These are phyloP conservation scores for Clarkia xantiana DNA, from an alignment of 345 rosid genomes.

Conservation along the genomic window DNA sequence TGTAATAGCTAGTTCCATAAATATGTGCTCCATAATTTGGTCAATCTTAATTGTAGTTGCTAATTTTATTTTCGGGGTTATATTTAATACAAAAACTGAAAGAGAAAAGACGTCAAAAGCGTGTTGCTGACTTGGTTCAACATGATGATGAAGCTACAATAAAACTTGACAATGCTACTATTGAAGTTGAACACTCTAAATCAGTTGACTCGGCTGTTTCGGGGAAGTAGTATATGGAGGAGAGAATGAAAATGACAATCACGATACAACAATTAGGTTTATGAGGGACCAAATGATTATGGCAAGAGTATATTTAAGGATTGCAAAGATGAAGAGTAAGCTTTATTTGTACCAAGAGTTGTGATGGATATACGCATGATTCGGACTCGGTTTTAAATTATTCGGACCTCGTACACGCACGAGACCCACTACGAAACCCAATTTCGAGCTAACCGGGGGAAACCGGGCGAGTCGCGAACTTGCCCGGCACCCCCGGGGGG, in stretches of 20 bases:
- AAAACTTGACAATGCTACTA: slow-evolving; percentile 88
- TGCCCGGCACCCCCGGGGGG: too few species aligned
- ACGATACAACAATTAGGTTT: slow-evolving; percentile 79
- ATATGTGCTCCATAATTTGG: neutral
- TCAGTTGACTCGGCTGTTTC: slow-evolving; percentile 89
- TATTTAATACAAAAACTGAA: slow-evolving; percentile 55
- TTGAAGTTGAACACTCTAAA: slow-evolving; percentile 84
- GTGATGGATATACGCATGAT: too few species aligned
- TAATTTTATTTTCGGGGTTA: slow-evolving; percentile 3
- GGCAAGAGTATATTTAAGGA: slow-evolving; percentile 74
- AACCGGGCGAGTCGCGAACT: too few species aligned
- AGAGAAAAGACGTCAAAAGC: slow-evolving; percentile 67
- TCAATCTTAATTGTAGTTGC: neutral
- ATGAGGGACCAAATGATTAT: slow-evolving; percentile 91
- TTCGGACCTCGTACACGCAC: too few species aligned
- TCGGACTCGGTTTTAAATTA: too few species aligned
- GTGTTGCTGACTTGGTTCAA: slow-evolving; percentile 54
- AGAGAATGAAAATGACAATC: slow-evolving; percentile 77
- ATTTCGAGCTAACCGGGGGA: too few species aligned
- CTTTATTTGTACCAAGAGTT: slow-evolving; percentile 54
- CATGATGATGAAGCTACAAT: slow-evolving; percentile 57
- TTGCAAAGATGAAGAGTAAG: slow-evolving; percentile 74
- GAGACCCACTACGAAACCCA: too few species aligned
- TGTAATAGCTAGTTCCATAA: neutral
- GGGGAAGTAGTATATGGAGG: slow-evolving; percentile 95